These are phyloP conservation scores for Vitis riparia DNA, from an alignment of 164 flowering plant genomes.

Conservation along the genomic window DNA sequence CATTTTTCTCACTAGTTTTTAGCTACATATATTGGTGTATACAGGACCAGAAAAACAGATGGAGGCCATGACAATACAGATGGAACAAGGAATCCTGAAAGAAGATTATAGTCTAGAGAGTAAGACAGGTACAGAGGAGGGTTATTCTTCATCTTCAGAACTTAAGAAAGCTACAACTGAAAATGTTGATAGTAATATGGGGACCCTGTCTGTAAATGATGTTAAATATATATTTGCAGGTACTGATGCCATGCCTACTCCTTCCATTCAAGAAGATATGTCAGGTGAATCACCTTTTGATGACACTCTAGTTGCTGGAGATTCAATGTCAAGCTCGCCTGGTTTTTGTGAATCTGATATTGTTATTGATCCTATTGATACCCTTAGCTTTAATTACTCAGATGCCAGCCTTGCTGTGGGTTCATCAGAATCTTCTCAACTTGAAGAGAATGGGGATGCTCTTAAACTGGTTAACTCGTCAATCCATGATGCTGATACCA, in stretches of 20 bases:
- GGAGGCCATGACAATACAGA: slow-evolving; percentile 58
- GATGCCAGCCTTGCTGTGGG: slow-evolving; percentile 21
- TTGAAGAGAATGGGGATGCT: slow-evolving; percentile 24
- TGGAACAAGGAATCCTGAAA: slow-evolving; percentile 27
- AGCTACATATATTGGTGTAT: slow-evolving; percentile 3
- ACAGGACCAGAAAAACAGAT: slow-evolving; percentile 57
- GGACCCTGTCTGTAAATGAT: slow-evolving; percentile 16
- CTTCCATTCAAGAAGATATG: slow-evolving; percentile 35
- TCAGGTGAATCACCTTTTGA: slow-evolving; percentile 28
- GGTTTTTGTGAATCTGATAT: slow-evolving; percentile 25
- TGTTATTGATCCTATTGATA: slow-evolving; percentile 24
- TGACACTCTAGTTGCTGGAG: slow-evolving; percentile 34
- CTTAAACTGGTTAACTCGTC: slow-evolving; percentile 18
- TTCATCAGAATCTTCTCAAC: slow-evolving; percentile 28
- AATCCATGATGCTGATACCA: slow-evolving; percentile 21
- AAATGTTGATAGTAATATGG: slow-evolving; percentile 29
- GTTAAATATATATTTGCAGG: slow-evolving; percentile 22
- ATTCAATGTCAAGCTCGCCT: slow-evolving; percentile 17
- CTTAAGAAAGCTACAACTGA: slow-evolving; percentile 33
- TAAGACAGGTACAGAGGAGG: slow-evolving; percentile 46
- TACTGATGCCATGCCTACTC: slow-evolving; percentile 24
- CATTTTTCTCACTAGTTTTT: neutral
- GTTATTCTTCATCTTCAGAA: slow-evolving; percentile 42
- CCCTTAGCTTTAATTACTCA: slow-evolving; percentile 27
- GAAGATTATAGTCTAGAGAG: slow-evolving; percentile 31